Evolutionary conservation across 2,329 filamentous ascomycete genomes (phyloP), one percentile per base, ranked within the genome.

Genomic region (Ophiostoma populinum): DNA sequence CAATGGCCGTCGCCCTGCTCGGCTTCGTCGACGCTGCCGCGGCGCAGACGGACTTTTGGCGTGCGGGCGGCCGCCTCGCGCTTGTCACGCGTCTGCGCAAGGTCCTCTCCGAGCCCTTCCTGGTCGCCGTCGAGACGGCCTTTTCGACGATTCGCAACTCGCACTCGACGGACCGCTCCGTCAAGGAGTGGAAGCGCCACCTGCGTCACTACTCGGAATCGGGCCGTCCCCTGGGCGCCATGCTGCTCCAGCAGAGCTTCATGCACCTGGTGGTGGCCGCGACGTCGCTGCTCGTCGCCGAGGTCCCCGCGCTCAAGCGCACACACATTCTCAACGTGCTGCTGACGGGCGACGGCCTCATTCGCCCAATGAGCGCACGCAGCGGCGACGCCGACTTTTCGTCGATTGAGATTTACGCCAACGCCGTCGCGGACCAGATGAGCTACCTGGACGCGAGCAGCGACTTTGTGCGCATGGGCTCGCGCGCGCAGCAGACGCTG

Each of bases 91-190:
- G 73, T 32, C 57, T 93, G 22, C 75, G 75, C 35, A 62, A 66
- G 21, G 66, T 93, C 13, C 61, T 98, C 10, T 87, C 83, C 0
- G 86, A 93, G 48, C 65, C 72, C 6, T 93, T 92, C 50, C 65
- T 94, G 44, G 71, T 92, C 10, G 75, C 80, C 2, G 70, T 95
- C 24, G 90, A 95, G 56, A 83, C 82, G 0, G 80, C 85, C 7
- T 77, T 93, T 39, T 94, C 87, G 7, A 85, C 81, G 7, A 80
- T 95, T 43, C 78, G 87, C 37, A 92, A 92, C 54, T 69, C 77
- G 3, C 74, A 72, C 44, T 67, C 67, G 19, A 59, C 72, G 17
- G 75, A 80, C 42, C 64, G 67, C 32, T 59, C 68, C 19, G 61
- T 81, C 15, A 79, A 75, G 48, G 80, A 93, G 44, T 98, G 90